A percentile compares a stretch with the other conserved stretches of the same genome.
These are phyloP conservation scores for Phyllosticta citriasiana DNA, from an alignment of 2,329 filamentous ascomycete species.

Conservation along the genomic window DNA sequence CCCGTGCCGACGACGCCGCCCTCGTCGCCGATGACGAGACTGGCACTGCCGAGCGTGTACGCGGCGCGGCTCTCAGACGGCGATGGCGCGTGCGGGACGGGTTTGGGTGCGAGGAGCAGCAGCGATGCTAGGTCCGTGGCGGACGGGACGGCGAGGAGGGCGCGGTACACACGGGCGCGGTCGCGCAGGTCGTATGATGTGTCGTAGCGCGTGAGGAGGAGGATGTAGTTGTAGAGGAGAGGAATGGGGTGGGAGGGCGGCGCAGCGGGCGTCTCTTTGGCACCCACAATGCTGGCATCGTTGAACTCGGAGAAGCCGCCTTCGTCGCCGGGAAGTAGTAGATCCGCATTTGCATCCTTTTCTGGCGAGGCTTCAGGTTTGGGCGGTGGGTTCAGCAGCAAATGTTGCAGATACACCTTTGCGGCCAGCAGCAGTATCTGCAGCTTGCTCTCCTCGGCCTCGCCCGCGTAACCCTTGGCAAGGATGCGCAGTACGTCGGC, in stretches of 20 bases:
- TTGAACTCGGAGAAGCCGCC: slow-evolving; percentile 15
- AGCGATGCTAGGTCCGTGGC: slow-evolving; percentile 77
- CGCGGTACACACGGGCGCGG: slow-evolving; percentile 76
- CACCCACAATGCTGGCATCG: slow-evolving; percentile 19
- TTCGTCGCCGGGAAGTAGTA: slow-evolving; percentile 5
- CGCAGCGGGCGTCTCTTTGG: slow-evolving; percentile 28
- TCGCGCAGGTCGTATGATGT: slow-evolving; percentile 92
- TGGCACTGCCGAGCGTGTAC: slow-evolving; percentile 73
- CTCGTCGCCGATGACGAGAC: slow-evolving; percentile 71
- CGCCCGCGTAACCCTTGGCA: slow-evolving; percentile 71
- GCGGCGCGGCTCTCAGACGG: slow-evolving; percentile 75
- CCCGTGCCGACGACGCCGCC: slow-evolving; percentile 55
- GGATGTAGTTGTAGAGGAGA: slow-evolving; percentile 72
- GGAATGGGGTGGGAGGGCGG: slow-evolving; percentile 53
- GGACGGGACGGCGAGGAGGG: slow-evolving; percentile 65
- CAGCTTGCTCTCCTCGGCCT: slow-evolving; percentile 76
- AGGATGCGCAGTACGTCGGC: slow-evolving; percentile 85
- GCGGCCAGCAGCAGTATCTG: slow-evolving; percentile 88
- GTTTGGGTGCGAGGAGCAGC: slow-evolving; percentile 87
- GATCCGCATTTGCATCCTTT: not conserved
- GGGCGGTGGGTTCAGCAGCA: slow-evolving; percentile 51
- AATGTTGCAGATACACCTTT: slow-evolving; percentile 89
- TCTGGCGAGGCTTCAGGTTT: not conserved
- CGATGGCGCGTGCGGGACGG: slow-evolving; percentile 79
- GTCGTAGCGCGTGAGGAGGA: slow-evolving; percentile 83